Conservation (phyloP, 1,139 yeast species). For the Candida sp. region DNA sequence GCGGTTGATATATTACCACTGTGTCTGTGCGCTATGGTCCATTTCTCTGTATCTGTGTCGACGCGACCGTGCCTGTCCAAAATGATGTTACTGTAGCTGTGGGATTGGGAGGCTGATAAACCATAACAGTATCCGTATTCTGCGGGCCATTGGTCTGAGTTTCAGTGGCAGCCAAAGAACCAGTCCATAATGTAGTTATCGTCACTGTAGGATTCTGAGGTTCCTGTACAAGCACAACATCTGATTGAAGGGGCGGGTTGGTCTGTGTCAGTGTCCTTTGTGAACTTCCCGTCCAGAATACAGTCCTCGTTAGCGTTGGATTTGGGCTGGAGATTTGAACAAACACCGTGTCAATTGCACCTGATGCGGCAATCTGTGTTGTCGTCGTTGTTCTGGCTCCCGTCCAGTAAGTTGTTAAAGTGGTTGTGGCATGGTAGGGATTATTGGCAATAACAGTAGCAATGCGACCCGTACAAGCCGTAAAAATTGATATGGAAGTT, state of each 20-base stretch:
- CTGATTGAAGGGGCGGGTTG: slow-evolving; percentile 14
- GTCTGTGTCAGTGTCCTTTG: slow-evolving; percentile 11
- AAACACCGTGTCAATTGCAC: slow-evolving; percentile 21
- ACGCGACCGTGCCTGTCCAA: no score
- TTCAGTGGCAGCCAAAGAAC: no score
- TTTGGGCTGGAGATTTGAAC: slow-evolving; percentile 18
- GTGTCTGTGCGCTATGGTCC: no score
- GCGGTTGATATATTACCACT: no score
- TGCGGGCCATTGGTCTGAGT: no score
- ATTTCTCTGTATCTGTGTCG: no score
- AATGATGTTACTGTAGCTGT: no score
- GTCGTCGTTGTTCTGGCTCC: slow-evolving; percentile 9
- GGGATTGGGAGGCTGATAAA: no score
- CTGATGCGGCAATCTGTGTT: slow-evolving; percentile 14
- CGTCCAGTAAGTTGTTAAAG: slow-evolving; percentile 13
- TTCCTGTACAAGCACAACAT: slow-evolving; percentile 21
- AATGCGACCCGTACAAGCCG: slow-evolving; percentile 16
- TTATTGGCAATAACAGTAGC: slow-evolving; percentile 21
- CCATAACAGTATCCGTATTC: no score
- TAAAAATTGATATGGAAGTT: slow-evolving; percentile 9
- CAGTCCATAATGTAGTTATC: no score
- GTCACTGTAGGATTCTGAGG: slow-evolving; percentile 5
- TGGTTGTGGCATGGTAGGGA: slow-evolving; percentile 17
- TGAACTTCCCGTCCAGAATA: neutral
- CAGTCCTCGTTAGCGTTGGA: slow-evolving; percentile 7